phyloP scores from a whole-genome alignment of 1,139 yeast species.

The Hyphopichia khmerensis region DNA sequence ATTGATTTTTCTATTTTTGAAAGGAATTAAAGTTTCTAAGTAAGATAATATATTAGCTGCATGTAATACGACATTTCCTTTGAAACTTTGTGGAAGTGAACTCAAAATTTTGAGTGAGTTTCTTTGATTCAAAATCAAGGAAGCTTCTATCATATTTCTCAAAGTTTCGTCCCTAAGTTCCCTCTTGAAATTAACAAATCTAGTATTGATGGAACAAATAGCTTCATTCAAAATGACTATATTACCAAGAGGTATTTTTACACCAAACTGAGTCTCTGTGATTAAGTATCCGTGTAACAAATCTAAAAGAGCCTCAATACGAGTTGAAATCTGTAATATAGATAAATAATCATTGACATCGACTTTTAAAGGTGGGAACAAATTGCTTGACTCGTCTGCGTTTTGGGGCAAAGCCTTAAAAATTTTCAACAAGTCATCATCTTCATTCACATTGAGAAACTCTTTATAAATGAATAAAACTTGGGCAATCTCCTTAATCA shows the following conservation, averaged over 20 bases:
- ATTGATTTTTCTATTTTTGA: conserved; percentile 39
- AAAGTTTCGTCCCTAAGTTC: conserved; percentile 56
- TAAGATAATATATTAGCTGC: conserved; percentile 46
- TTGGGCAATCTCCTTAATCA: conserved; percentile 49
- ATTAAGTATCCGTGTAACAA: conserved; percentile 46
- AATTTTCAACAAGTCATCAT: conserved; percentile 40
- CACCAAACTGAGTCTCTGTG: conserved; percentile 47
- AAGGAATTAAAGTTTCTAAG: conserved; percentile 55
- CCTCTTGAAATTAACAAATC: conserved; percentile 52
- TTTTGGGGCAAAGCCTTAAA: conserved; percentile 33
- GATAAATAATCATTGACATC: conserved; percentile 58
- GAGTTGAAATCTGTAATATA: conserved; percentile 47
- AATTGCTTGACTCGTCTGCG: conserved; percentile 14
- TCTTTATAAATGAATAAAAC: conserved; percentile 55
- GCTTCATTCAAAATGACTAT: conserved; percentile 50
- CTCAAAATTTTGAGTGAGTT: conserved; percentile 44
- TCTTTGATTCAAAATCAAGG: conserved; percentile 45
- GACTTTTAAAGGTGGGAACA: conserved; percentile 50
- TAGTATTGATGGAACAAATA: conserved; percentile 52
- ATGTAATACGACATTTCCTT: conserved; percentile 50
- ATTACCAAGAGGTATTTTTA: conserved; percentile 57
- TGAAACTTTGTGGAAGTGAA: conserved; percentile 35
- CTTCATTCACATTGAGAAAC: conserved; percentile 56
- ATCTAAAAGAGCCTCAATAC: conserved; percentile 47
- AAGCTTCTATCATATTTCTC: conserved; percentile 36